A percentile compares a stretch with the other conserved stretches of the same genome.
Evolutionary conservation across 192 early-diverging fungal genomes (phyloP).

Genomic region (Coemansia interrupta): DNA sequence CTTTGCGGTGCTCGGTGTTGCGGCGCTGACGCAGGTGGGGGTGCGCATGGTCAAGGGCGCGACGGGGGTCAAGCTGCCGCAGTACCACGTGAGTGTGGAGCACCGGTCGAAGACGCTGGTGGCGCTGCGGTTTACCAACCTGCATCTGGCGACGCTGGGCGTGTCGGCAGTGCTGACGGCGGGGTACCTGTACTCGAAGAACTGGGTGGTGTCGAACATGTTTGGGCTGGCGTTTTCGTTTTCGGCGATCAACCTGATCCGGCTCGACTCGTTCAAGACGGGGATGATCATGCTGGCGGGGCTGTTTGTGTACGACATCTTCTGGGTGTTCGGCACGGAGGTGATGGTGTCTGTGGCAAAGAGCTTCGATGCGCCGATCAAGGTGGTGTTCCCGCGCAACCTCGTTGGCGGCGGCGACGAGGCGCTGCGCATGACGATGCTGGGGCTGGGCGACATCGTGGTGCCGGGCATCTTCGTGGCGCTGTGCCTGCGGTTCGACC

Average conservation of each 20-base stretch:
- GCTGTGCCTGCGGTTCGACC: constrained; percentile 85
- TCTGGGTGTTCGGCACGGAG: constrained; percentile 98
- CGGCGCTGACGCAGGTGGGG: constrained; percentile 67
- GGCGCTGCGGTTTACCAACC: constrained; percentile 57
- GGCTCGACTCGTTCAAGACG: constrained; percentile 92
- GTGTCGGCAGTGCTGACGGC: constrained; percentile 60
- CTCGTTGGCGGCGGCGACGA: constrained; percentile 41
- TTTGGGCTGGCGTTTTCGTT: constrained; percentile 85
- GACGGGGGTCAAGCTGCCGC: constrained; percentile 60
- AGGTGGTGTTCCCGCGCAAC: constrained; percentile 81
- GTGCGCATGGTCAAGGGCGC: constrained; percentile 48
- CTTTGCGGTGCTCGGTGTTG: constrained; percentile 80
- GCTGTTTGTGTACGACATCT: constrained; percentile 95
- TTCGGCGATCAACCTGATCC: constrained; percentile 79
- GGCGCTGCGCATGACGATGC: constrained; percentile 75
- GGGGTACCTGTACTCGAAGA: constrained; percentile 80
- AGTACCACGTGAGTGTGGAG: constrained; percentile 68
- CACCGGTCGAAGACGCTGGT: constrained; percentile 24
- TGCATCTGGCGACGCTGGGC: constrained; percentile 63
- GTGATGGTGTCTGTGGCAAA: constrained; percentile 98
- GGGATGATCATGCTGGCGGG: constrained; percentile 91
- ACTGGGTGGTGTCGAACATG: constrained; percentile 90
- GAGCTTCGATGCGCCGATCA: constrained; percentile 94
- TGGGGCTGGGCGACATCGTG: constrained; percentile 95
- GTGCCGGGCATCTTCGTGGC: constrained; percentile 95